Conservation (phyloP, 768 basidiomycete species). For the Sporobolomyces roseus region DNA sequence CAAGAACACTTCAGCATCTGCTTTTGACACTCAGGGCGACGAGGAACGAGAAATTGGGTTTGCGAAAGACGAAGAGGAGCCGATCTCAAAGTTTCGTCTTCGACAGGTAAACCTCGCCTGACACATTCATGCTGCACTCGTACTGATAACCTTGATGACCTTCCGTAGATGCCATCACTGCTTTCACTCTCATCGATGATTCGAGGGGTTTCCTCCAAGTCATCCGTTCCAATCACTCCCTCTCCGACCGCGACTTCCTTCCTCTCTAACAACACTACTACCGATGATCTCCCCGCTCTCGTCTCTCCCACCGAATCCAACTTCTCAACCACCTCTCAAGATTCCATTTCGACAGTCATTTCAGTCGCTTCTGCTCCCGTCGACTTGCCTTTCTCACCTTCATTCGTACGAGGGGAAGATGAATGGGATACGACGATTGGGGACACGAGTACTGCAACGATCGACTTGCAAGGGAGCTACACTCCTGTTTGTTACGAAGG, state of each 20-base stretch:
- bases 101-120: conserved; percentile 3
- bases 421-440: conserved; percentile 10
- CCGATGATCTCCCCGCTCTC: conserved; percentile 6
- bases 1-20: neutral
- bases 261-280: conserved; percentile 7
- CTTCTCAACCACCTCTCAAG: neutral
- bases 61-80: conserved; percentile 1
- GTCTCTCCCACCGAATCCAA: conserved; percentile 11
- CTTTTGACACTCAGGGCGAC: neutral
- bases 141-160: too few relatives aligned
- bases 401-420: conserved; percentile 8
- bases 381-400: conserved; percentile 11
- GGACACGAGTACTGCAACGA: neutral
- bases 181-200: conserved; percentile 20
- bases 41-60: conserved; percentile 6
- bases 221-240: conserved; percentile 1
- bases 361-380: neutral
- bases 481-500: conserved; percentile 14
- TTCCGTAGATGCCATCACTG: conserved; percentile 13
- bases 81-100: neutral
- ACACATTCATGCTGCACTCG: too few relatives aligned
- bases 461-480: conserved; percentile 15
- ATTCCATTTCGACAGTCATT: neutral
- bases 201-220: neutral
- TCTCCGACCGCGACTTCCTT: conserved; percentile 14